Percentiles rank a stretch among this genome's conserved stretches.
phyloP scores from a whole-genome alignment of 441 rosid species.

The Syzygium syzygioides region DNA sequence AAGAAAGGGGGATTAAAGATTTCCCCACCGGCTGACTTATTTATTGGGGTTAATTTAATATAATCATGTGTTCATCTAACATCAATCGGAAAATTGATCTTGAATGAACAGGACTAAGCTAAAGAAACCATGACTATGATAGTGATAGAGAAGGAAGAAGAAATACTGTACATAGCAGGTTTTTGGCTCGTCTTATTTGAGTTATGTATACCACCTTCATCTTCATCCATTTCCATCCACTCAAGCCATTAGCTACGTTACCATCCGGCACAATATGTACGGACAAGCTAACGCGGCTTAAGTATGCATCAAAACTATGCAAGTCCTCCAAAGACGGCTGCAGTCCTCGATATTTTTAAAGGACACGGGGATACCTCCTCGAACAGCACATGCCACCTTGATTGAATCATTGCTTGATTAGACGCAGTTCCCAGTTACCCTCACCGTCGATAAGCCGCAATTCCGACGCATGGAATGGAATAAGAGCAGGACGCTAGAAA shows the following conservation, averaged over 20 bases:
- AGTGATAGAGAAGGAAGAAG: neutral
- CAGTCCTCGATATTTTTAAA: neutral
- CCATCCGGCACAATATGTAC: neutral
- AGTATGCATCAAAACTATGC: neutral
- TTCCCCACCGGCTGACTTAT: neutral
- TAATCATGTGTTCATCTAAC: neutral
- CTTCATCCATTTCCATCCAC: neutral
- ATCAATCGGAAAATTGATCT: neutral
- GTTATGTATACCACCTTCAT: neutral
- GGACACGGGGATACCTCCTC: neutral
- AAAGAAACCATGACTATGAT: neutral
- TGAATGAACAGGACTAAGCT: neutral
- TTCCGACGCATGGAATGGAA: slow-evolving; percentile 84
- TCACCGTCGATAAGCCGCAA: slow-evolving; percentile 92
- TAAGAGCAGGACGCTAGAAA: slow-evolving; percentile 85
- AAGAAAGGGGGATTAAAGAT: neutral
- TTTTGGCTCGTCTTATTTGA: neutral
- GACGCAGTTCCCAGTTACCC: slow-evolving; percentile 93
- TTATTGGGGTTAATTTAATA: neutral
- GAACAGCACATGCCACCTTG: neutral
- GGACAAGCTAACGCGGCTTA: neutral
- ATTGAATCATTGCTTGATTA: slow-evolving; percentile 46
- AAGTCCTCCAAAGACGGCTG: neutral
- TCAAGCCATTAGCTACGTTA: neutral
- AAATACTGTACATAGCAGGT: neutral